Conservation (phyloP, 2,329 filamentous ascomycete genomes). For the Ceratocystis ficicola region DNA sequence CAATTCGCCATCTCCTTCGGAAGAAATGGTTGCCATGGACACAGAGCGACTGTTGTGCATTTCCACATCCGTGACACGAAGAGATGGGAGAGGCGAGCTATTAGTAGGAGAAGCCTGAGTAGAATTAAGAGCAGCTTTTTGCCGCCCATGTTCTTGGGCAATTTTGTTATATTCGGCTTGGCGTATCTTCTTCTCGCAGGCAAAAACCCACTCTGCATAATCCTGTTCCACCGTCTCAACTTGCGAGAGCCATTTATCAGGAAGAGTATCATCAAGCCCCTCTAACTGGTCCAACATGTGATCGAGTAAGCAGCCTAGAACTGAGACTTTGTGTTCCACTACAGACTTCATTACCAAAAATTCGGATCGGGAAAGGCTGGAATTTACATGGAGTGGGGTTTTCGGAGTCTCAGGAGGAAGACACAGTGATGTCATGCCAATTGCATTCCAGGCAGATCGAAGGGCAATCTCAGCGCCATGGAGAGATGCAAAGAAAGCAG, state of each 20-base stretch:
- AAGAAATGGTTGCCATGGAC: conserved; percentile 10
- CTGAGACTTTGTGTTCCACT: conserved; percentile 56
- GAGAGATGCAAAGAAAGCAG: conserved; percentile 54
- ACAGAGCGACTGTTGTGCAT: conserved; percentile 8
- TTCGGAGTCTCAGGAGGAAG: conserved; percentile 16
- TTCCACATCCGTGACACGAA: conserved; percentile 15
- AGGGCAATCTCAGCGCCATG: conserved; percentile 54
- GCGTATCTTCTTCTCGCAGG: conserved; percentile 61
- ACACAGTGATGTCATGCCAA: conserved; percentile 31
- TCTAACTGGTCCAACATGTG: conserved; percentile 78
- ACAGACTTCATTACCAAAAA: conserved; percentile 48
- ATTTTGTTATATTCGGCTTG: conserved; percentile 41
- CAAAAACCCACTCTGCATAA: conserved; percentile 69
- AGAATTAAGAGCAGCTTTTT: not conserved
- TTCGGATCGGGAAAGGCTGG: conserved; percentile 33
- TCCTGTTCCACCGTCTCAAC: conserved; percentile 68
- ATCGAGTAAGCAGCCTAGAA: conserved; percentile 63
- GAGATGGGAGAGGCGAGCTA: conserved; percentile 11
- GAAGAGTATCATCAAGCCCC: conserved; percentile 69
- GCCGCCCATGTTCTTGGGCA: conserved; percentile 18
- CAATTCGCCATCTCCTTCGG: conserved; percentile 4
- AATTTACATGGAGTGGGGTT: not conserved
- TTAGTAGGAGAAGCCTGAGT: conserved; percentile 1
- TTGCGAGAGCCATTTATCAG: conserved; percentile 74
- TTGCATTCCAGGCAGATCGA: conserved; percentile 52